Base-by-base conservation (phyloP, 345 rosid species). In the Rhodomyrtus tomentosa region DNA sequence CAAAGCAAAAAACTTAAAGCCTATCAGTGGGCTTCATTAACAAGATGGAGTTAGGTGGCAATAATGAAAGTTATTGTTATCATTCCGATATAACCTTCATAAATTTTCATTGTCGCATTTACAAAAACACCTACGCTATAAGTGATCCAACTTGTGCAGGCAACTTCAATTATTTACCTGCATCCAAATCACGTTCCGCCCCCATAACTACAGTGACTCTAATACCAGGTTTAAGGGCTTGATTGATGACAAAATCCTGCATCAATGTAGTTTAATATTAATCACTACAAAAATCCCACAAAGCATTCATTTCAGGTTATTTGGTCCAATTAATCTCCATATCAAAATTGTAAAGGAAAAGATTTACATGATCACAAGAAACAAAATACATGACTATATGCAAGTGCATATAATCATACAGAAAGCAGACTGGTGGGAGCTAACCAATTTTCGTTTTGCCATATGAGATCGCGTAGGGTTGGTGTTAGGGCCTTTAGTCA, bases 191-290 rank as follows among this genome's bases (percentile, higher is more conserved):
- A 83, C 89, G 92, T 87, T 91, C 74, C 40, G 88, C 83, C 86
- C 99, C 99, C 99, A 97, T 95, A 55, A 94, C 95, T 81, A 95
- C 96, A 0, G 99, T 97, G 53, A 95, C 96, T 92, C 99, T 92
- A 82, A 88, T 85, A 76, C 98, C 96, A 21, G 99, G 94, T 85
- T 90, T 94, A 88, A 93, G 92, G 55, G 84, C 90, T 94, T 92
- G 92, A 90, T 93, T 91, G 86, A 95, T 85, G 20, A 85, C 85
- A 86, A 96, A 90, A 89, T 89, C 91, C 99, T 97, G 93, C 92
- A 90, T 83, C 76, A 86, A 51, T n/a, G 32, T 29, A 80, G 45
- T 68, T 18, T 68, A 18, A 36, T 36, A 32, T 68, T 68, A 36
- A 68, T 68, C 76, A 68, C 45, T 8, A 45, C 76, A 36, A 68